Percentiles rank a stretch among this genome's conserved stretches.
Conservation (phyloP, 495 filamentous ascomycete species). For the Haplographium delicatum region DNA sequence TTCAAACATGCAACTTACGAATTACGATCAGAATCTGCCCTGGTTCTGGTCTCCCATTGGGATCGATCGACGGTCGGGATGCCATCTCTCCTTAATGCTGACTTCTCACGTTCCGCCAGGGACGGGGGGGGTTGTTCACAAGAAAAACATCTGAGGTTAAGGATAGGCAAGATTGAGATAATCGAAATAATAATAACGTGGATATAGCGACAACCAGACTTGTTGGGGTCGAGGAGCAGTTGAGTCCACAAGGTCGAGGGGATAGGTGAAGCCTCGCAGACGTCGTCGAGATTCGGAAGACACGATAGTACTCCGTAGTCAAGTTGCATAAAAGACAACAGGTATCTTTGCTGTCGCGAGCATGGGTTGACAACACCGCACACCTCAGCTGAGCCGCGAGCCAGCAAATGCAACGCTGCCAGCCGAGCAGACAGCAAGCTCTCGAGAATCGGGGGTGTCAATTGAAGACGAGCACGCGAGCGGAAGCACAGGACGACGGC, state of each 20-base stretch:
- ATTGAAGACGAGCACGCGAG: too few relatives aligned
- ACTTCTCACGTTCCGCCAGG: conserved; percentile 11
- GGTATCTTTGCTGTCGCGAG: conserved; percentile 17
- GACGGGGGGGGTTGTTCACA: conserved; percentile 5
- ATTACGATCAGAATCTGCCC: conserved; percentile 71
- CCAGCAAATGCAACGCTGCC: too few relatives aligned
- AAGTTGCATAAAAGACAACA: conserved; percentile 19
- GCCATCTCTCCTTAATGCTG: conserved; percentile 36
- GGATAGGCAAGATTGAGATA: background rate
- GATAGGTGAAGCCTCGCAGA: conserved; percentile 2
- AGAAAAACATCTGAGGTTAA: conserved; percentile 18
- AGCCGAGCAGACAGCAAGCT: too few relatives aligned
- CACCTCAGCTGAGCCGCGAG: background rate
- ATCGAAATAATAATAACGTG: background rate
- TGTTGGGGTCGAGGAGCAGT: background rate
- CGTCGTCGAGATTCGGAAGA: conserved; percentile 16
- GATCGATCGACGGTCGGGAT: conserved; percentile 31
- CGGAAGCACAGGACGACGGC: too few relatives aligned
- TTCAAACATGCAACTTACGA: conserved; percentile 52
- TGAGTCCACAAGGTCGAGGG: background rate
- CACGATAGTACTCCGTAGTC: conserved; percentile 12
- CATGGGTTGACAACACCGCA: conserved; percentile 2
- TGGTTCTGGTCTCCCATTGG: conserved; percentile 42
- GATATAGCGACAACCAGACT: background rate
- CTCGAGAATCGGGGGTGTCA: too few relatives aligned